Conservation (phyloP, 140 eudicot species). For the Eryngium alpinum region DNA sequence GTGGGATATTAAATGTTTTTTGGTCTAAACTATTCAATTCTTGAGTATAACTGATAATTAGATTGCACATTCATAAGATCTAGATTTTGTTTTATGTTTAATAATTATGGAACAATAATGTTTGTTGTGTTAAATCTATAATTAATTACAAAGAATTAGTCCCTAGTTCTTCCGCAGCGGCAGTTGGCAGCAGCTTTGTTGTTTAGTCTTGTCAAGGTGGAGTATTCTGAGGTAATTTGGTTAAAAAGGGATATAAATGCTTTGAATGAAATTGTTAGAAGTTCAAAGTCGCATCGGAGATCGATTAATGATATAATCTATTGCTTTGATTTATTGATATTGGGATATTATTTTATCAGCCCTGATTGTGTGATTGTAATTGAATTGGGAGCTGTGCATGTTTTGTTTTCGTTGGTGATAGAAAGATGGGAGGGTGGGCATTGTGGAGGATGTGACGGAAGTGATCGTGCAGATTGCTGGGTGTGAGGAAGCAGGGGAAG, state of each 20-base stretch:
- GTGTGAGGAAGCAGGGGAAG: slow-evolving; percentile 63
- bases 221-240: slow-evolving; percentile 60
- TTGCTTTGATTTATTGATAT: slow-evolving; percentile 78
- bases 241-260: slow-evolving; percentile 74
- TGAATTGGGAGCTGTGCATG: slow-evolving; percentile 66
- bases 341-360: slow-evolving; percentile 53
- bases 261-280: slow-evolving; percentile 46
- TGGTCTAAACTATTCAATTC: too few species aligned
- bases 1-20: too few species aligned
- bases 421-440: slow-evolving; percentile 68
- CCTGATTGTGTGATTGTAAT: slow-evolving; percentile 52
- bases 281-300: slow-evolving; percentile 38
- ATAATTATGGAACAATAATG: too few species aligned
- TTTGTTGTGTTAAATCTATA: too few species aligned
- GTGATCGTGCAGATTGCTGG: slow-evolving; percentile 70
- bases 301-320: slow-evolving; percentile 59
- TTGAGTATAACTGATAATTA: too few species aligned
- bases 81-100: too few species aligned
- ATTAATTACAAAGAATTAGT: too few species aligned
- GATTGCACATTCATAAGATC: too few species aligned
- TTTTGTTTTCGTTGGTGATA: slow-evolving; percentile 59
- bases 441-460: slow-evolving; percentile 76
- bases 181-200: slow-evolving; percentile 81
- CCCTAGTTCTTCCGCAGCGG: slow-evolving; percentile 47
- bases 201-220: slow-evolving; percentile 53